These are phyloP conservation scores for Lomentospora prolificans DNA, from an alignment of 2,329 filamentous ascomycete species.

Conservation along the genomic window DNA sequence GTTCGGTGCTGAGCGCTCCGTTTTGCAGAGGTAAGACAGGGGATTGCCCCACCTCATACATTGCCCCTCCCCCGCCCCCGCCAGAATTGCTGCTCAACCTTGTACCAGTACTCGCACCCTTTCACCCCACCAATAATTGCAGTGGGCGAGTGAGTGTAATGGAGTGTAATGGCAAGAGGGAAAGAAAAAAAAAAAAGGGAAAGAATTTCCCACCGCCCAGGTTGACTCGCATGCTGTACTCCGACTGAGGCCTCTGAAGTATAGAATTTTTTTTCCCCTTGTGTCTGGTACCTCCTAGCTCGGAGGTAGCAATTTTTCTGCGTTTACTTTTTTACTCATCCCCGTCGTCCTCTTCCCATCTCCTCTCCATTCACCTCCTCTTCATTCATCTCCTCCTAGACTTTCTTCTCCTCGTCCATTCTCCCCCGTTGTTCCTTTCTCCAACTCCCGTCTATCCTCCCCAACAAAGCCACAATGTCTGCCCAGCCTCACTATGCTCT, in stretches of 20 bases:
- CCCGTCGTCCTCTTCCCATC: background rate
- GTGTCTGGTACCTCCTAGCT: background rate
- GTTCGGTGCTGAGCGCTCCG: too few relatives aligned
- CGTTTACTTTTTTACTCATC: background rate
- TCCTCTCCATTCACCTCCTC: background rate
- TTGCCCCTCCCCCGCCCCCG: conserved; percentile 7
- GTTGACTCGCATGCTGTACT: background rate
- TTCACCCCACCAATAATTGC: background rate
- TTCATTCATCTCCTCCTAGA: background rate
- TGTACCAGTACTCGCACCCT: background rate
- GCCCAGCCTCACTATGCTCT: conserved; percentile 35
- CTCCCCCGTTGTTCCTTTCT: conserved; percentile 6
- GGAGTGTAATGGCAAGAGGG: too few relatives aligned
- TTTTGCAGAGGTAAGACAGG: too few relatives aligned
- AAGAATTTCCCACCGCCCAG: conserved; percentile 3
- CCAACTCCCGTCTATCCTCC: conserved; percentile 3
- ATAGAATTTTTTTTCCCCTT: background rate
- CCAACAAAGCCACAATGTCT: conserved; percentile 25
- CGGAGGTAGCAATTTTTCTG: conserved; percentile 1
- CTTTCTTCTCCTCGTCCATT: conserved; percentile 7
- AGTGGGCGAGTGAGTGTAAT: too few relatives aligned
- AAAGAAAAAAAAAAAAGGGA: background rate
- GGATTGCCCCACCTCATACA: too few relatives aligned
- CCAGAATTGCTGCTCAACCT: background rate
- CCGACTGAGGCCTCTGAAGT: background rate